Evolutionary conservation across 1,284 basidiomycete species (phyloP).

Genomic region (Irpex sp.): DNA sequence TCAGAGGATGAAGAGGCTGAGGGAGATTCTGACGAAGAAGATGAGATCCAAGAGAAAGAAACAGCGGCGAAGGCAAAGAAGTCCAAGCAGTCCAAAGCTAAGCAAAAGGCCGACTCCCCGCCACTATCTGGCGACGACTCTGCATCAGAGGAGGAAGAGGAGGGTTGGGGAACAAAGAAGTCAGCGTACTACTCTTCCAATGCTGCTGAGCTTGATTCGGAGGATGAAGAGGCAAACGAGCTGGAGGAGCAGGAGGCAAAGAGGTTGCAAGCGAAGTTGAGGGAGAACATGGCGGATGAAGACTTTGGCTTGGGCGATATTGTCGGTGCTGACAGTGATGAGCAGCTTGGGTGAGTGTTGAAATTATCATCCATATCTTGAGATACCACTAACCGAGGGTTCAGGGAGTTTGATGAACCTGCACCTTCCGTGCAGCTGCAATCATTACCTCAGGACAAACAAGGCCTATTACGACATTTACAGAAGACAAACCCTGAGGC

Average conservation of each 20-base stretch:
- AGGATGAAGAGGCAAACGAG: slow-evolving; percentile 83
- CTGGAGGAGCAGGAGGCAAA: slow-evolving; percentile 87
- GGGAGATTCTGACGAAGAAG: slow-evolving; percentile 26
- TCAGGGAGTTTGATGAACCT: slow-evolving; percentile 17
- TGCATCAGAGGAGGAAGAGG: slow-evolving; percentile 54
- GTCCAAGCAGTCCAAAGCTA: slow-evolving; percentile 27
- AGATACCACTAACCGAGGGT: background rate
- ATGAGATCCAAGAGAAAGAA: slow-evolving; percentile 42
- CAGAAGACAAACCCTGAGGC: slow-evolving; percentile 82
- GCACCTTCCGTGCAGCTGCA: slow-evolving; percentile 14
- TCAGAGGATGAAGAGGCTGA: slow-evolving; percentile 45
- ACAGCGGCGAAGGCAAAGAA: slow-evolving; percentile 29
- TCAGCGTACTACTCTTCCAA: slow-evolving; percentile 85
- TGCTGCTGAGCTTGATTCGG: slow-evolving; percentile 74
- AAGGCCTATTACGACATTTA: slow-evolving; percentile 67
- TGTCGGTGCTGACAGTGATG: slow-evolving; percentile 35
- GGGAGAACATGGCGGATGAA: slow-evolving; percentile 70
- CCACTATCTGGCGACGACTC: slow-evolving; percentile 29
- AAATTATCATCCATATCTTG: slow-evolving; percentile 1
- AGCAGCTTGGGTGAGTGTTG: slow-evolving; percentile 40
- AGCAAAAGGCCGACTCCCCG: slow-evolving; percentile 29
- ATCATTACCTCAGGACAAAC: slow-evolving; percentile 52
- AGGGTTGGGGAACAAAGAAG: slow-evolving; percentile 79
- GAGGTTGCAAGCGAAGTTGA: slow-evolving; percentile 73
- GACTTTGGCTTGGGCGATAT: slow-evolving; percentile 85